Evolutionary conservation across 2,329 filamentous ascomycete species (phyloP), one percentile per base, ranked within the genome.

Genomic region (Beauveria scarabaeidicola): DNA sequence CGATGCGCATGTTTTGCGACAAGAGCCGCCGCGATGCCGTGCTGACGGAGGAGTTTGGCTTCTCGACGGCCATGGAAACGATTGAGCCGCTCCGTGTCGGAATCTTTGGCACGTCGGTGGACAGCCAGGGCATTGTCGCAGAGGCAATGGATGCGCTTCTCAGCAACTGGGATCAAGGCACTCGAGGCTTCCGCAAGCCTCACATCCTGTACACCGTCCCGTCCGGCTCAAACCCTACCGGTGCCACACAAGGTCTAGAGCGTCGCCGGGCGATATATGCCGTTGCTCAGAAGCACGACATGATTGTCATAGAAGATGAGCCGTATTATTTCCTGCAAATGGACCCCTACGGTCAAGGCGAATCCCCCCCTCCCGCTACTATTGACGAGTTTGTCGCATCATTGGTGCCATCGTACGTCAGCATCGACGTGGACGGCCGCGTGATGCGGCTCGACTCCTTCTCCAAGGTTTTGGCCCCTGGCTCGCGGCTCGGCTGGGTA

Each of bases 311-410:
- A 65, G 92, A 97, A 75, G 92, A 96, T 70, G 92, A 96, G 71
- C 92, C 92, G 1, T 96, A 96, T 76, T 96, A 95, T 75, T 96
- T 93, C 76, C 79, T 96, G 40, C 92, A 96, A 73, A 90, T 91
- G 88, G 84, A 89, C 66, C 84, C 87, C 0, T 93, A 91, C 73
- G 80, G 82, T 15, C 74, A 78, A 36, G 72, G 79, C 63, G 73
- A 78, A 17, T 72, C 80, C 0, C 73, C 78, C 1, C 74, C 77
- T 4, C 77, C 82, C 0, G 86, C 87, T 7, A 73, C 78, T 5
- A 82, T 90, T 58, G 82, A 87, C 4, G 86, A 88, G 11, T 97
- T 97, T 72, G 76, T 97, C 61, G 77, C 81, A 11, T 75, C 73
- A 0, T 68, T 76, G 17, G 69, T 72, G 25, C 91, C 91, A 0